phyloP scores from a whole-genome alignment of 192 early-diverging fungal genomes.

The Coemansia pectinata region DNA sequence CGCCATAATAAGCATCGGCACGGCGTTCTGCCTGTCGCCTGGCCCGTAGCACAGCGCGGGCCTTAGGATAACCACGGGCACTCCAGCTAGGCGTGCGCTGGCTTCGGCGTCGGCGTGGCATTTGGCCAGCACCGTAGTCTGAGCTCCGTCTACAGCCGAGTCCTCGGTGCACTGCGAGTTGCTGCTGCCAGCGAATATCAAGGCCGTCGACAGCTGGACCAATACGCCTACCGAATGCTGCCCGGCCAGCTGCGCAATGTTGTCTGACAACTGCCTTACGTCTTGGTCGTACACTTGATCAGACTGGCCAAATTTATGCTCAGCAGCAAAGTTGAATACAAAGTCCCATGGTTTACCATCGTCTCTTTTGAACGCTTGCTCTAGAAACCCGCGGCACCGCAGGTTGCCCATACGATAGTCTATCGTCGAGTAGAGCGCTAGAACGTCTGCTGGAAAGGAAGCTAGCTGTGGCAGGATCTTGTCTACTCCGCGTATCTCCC shows the following conservation, averaged over 20 bases:
- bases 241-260: slow-evolving; percentile 82
- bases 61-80: slow-evolving; percentile 81
- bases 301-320: slow-evolving; percentile 89
- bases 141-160: slow-evolving; percentile 11
- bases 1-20: slow-evolving; percentile 90
- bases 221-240: slow-evolving; percentile 71
- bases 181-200: slow-evolving; percentile 63
- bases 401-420: slow-evolving; percentile 53
- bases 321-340: slow-evolving; percentile 93
- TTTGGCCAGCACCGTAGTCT: slow-evolving; percentile 17
- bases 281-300: slow-evolving; percentile 63
- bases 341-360: slow-evolving; percentile 80
- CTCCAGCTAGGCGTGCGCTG: slow-evolving; percentile 16
- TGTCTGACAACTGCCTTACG: slow-evolving; percentile 61
- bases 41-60: slow-evolving; percentile 89
- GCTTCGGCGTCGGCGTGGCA: slow-evolving; percentile 31
- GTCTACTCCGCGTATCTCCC: slow-evolving; percentile 48
- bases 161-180: slow-evolving; percentile 18
- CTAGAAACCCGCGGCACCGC: slow-evolving; percentile 47
- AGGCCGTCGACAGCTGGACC: slow-evolving; percentile 86
- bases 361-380: slow-evolving; percentile 68
- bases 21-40: slow-evolving; percentile 65
- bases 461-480: slow-evolving; percentile 44
- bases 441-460: slow-evolving; percentile 19
- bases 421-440: slow-evolving; percentile 25